Conservation (phyloP, 345 rosid species). For the Lenwebbia sp. region DNA sequence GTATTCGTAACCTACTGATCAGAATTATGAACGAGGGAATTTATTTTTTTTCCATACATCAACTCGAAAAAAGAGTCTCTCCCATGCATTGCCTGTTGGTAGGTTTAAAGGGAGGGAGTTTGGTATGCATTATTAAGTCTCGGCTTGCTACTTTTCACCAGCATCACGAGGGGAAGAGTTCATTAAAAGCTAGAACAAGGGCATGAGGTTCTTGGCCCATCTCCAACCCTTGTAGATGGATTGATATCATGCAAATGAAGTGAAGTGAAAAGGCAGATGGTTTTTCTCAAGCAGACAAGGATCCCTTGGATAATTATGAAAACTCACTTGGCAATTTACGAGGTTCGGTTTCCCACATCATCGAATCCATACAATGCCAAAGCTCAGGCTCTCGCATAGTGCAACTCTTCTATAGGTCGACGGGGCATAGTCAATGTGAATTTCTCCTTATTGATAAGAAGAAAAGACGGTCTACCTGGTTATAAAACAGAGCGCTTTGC, state of each 20-base stretch:
- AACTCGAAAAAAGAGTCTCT: not conserved
- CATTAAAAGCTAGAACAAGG: not conserved
- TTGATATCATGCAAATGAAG: not conserved
- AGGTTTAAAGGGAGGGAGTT: not conserved
- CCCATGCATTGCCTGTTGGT: not conserved
- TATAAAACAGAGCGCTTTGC: not conserved
- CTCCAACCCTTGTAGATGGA: not conserved
- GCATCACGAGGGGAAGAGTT: not conserved
- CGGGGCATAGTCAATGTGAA: fast-evolving
- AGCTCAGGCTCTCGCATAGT: not conserved
- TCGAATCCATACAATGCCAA: not conserved
- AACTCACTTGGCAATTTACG: not conserved
- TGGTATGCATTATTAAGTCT: not conserved
- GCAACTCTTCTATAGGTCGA: not conserved
- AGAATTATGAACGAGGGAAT: no score
- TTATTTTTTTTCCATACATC: not conserved
- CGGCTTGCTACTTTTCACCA: not conserved
- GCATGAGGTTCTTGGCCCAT: not conserved
- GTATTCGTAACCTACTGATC: not conserved
- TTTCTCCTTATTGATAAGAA: not conserved
- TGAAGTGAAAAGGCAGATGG: not conserved
- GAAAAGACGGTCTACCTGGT: not conserved
- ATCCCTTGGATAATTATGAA: not conserved
- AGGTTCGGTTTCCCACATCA: not conserved
- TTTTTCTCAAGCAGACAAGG: not conserved